phyloP scores from a whole-genome alignment of 257 asterid species.

The Gentiana macrophylla region DNA sequence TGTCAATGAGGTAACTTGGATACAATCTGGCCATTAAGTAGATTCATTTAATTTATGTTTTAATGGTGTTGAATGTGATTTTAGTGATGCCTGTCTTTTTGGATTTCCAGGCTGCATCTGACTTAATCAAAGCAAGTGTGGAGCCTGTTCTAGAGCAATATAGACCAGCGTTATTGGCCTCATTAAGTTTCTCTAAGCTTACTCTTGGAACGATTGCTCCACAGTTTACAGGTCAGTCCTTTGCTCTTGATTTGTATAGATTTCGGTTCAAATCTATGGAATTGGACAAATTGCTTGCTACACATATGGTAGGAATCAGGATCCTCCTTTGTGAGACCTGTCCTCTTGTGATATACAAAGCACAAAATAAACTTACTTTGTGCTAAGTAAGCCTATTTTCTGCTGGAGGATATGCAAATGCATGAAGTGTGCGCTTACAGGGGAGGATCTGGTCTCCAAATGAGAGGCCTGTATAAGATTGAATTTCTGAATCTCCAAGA shows the following conservation, averaged over 20 bases:
- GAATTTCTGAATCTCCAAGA: no score
- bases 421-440: no score
- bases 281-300: no score
- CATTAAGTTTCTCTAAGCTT: slow-evolving; percentile 81
- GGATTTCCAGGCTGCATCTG: slow-evolving; percentile 87
- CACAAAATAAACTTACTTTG: no score
- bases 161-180: slow-evolving; percentile 72
- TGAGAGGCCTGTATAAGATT: no score
- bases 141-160: slow-evolving; percentile 95
- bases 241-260: neutral
- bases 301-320: no score
- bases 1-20: slow-evolving; percentile 49
- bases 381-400: no score
- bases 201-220: slow-evolving; percentile 98
- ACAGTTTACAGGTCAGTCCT: slow-evolving; percentile 77
- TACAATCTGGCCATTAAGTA: neutral
- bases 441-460: no score
- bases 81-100: slow-evolving; percentile 10
- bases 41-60: neutral
- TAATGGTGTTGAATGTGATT: neutral
- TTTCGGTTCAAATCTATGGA: no score
- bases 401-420: no score
- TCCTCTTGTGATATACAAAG: no score
- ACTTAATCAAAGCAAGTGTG: slow-evolving; percentile 78
- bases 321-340: no score